These are phyloP conservation scores for Globisporangium splendens DNA, from an alignment of 352 stramenopile species.

Conservation along the genomic window DNA sequence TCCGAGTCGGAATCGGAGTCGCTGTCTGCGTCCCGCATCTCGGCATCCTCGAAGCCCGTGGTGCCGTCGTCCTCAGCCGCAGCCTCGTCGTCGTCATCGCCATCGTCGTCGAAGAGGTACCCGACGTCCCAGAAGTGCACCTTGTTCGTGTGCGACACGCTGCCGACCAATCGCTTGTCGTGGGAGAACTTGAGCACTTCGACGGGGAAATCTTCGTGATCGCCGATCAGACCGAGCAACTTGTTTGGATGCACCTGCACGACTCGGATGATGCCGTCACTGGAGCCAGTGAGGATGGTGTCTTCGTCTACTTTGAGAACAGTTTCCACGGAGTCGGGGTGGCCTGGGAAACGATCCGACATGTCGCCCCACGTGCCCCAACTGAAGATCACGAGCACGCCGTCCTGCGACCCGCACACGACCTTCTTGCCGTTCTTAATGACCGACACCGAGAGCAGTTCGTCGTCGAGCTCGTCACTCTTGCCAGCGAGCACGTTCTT, in stretches of 20 bases:
- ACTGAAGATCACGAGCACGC: constrained; percentile 93
- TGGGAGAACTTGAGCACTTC: constrained; percentile 89
- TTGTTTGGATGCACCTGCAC: constrained; percentile 96
- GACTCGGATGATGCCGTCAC: constrained; percentile 93
- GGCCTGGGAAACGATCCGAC: constrained; percentile 93
- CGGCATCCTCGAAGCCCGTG: constrained; percentile 35
- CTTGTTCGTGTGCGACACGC: constrained; percentile 92
- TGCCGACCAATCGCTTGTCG: constrained; percentile 90
- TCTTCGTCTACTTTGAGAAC: constrained; percentile 97
- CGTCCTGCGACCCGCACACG: constrained; percentile 93
- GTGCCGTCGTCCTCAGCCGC: constrained; percentile 49
- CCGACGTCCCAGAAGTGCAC: constrained; percentile 95
- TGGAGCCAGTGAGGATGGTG: constrained; percentile 95
- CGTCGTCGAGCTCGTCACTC: constrained; percentile 83
- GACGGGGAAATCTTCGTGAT: constrained; percentile 95
- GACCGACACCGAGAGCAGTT: constrained; percentile 66
- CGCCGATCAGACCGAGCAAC: constrained; percentile 93
- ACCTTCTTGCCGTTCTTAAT: constrained; percentile 93
- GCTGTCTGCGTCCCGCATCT: constrained; percentile 88
- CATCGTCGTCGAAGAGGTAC: constrained; percentile 90
- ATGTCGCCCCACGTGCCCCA: constrained; percentile 96
- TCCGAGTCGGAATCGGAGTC: constrained; percentile 60
- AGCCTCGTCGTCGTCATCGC: constrained; percentile 64
- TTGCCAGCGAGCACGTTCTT: constrained; percentile 78
- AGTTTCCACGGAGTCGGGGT: constrained; percentile 93